Evolutionary conservation across 2,329 filamentous ascomycete species (phyloP), one percentile per base, ranked within the genome.

Genomic region (Colletotrichum camelliae): DNA sequence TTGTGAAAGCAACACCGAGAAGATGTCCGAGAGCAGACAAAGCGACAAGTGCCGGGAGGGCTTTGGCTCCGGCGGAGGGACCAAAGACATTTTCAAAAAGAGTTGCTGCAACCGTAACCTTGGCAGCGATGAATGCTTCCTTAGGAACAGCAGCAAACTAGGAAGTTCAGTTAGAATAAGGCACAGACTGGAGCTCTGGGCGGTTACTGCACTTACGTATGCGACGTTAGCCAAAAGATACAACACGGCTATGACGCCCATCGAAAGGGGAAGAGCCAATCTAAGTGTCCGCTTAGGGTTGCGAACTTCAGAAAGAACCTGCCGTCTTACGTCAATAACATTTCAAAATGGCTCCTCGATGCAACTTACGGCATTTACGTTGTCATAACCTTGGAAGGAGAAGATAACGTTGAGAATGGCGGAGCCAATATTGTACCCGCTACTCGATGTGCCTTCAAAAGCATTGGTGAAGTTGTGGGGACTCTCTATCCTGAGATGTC

Each of bases 331-430:
- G 12, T 62, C 4, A 72, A 27, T 31, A 4, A 2, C 13, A 8
- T 16, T 4, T 2, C 7, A 7, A 21, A 21, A 31, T 3, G 6
- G 18, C 7, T 3, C 3, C 13, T 10, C 1, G 16, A 18, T 24
- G 10, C 1, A 7, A 24, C 68, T 33, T 33, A 72, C 70, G 21
- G 74, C 65, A 21, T 76, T 76, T 60, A 74, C 61, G 24, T 76
- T 76, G 15, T 76, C 74, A 52, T 76, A 76, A 8, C 74, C 74
- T 15, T 73, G 64, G 9, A 76, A 76, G 0, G 74, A 76, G 18
- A 76, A 76, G 31, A 76, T 76, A 27, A 74, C 74, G 12, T 76
- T 74, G 18, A 76, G 70, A 10, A 76, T 69, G 6, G 70, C 65
- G 7, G 74, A 48, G n/a, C 74, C 70, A 4, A 76, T 76, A 24